A percentile compares a stretch with the other conserved stretches of the same genome.
Conservation (phyloP, 2,329 filamentous ascomycete species). For the Tympanopsis confertula region DNA sequence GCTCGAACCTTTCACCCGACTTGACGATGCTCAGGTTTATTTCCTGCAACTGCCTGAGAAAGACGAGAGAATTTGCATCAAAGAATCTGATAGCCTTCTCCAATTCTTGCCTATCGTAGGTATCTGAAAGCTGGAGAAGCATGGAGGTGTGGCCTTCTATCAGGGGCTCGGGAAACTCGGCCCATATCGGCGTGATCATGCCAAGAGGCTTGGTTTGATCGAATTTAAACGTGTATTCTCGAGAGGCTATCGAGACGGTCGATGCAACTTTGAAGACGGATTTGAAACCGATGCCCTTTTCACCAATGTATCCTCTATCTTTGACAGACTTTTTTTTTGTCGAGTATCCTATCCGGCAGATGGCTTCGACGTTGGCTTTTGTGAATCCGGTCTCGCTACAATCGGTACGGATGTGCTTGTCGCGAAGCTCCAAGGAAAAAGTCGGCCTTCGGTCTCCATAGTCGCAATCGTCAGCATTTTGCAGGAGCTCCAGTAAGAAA, state of each 20-base stretch:
- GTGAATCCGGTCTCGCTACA: constrained; percentile 38
- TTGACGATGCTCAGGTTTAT: no score
- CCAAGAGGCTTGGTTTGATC: constrained; percentile 14
- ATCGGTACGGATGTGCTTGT: constrained; percentile 17
- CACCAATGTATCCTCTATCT: constrained; percentile 29
- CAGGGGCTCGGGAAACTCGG: constrained; percentile 10
- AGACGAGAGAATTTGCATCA: constrained; percentile 14
- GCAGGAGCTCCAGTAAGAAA: constrained; percentile 39
- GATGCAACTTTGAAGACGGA: constrained; percentile 34
- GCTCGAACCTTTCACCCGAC: no score
- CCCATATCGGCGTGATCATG: constrained; percentile 19
- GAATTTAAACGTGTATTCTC: constrained; percentile 30
- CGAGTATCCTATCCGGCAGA: constrained; percentile 31
- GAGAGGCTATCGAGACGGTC: constrained; percentile 30
- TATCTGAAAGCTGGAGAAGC: constrained; percentile 3
- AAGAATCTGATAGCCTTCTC: constrained; percentile 10
- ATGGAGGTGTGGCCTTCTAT: constrained; percentile 9
- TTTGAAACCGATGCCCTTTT: constrained; percentile 40
- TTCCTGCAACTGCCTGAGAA: constrained; percentile 15
- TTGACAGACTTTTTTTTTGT: constrained; percentile 23
- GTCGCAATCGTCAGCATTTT: constrained; percentile 43
- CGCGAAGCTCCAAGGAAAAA: constrained; percentile 16
- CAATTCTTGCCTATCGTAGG: constrained; percentile 7
- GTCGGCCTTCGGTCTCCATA: constrained; percentile 13
- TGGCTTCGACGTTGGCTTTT: constrained; percentile 25